Conservation (phyloP, 2,329 filamentous ascomycete genomes). For the Daldinia eschscholtzii region DNA sequence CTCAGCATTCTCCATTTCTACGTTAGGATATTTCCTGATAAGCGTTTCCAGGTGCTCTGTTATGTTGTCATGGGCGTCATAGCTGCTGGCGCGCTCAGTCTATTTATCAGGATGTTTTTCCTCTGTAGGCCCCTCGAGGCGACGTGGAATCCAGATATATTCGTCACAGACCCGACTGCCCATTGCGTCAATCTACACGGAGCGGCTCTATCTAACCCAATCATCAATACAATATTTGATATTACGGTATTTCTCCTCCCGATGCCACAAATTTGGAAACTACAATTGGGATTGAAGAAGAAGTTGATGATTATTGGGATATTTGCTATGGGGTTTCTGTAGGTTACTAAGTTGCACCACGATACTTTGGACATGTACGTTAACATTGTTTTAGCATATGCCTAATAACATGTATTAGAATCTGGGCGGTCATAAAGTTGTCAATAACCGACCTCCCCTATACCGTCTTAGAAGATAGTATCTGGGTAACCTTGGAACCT, state of each 20-base stretch:
- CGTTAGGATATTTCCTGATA: neutral
- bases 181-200: neutral
- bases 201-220: neutral
- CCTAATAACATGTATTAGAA: neutral
- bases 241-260: neutral
- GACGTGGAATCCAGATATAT: neutral
- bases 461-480: neutral
- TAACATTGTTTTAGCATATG: neutral
- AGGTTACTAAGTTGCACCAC: neutral
- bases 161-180: neutral
- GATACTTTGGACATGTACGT: neutral
- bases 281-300: neutral
- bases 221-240: neutral
- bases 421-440: neutral
- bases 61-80: neutral
- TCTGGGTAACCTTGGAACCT: conserved; percentile 4
- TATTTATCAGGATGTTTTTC: neutral
- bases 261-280: neutral
- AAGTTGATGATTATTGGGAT: neutral
- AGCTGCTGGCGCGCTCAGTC: neutral
- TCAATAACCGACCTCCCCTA: neutral
- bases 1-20: conserved; percentile 3
- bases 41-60: neutral
- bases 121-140: neutral
- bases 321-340: neutral